Percentiles rank a stretch among this genome's conserved stretches.
phyloP scores from a whole-genome alignment of 768 basidiomycete species.

The Strobilomyces confusus region DNA sequence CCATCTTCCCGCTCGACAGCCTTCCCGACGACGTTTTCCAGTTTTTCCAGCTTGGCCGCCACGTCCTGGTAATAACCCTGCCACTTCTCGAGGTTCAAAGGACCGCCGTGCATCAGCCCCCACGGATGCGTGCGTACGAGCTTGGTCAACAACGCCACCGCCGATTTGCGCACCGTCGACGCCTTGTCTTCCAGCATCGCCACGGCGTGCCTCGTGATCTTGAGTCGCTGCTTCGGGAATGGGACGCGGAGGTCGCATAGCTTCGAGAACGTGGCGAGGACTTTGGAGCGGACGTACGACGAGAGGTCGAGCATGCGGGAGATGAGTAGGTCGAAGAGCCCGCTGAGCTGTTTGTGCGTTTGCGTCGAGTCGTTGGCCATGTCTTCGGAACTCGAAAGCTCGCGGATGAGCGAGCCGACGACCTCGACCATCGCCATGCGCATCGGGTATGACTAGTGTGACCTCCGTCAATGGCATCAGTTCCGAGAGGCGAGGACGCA shows the following conservation, averaged over 20 bases:
- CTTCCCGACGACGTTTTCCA: slow-evolving; percentile 68
- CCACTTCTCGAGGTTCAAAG: slow-evolving; percentile 68
- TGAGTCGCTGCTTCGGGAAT: slow-evolving; percentile 82
- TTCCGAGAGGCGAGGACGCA: slow-evolving; percentile 27
- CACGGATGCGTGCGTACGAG: slow-evolving; percentile 88
- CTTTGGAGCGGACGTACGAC: slow-evolving; percentile 89
- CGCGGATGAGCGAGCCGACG: slow-evolving; percentile 78
- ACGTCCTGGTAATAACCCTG: slow-evolving; percentile 65
- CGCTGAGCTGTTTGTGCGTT: slow-evolving; percentile 67
- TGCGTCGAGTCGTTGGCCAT: slow-evolving; percentile 43
- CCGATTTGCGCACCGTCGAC: slow-evolving; percentile 80
- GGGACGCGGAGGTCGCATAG: slow-evolving; percentile 74
- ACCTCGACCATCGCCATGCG: slow-evolving; percentile 92
- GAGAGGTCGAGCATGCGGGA: slow-evolving; percentile 86
- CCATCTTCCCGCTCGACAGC: no score
- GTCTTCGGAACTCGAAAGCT: slow-evolving; percentile 59
- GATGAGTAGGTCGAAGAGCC: slow-evolving; percentile 77
- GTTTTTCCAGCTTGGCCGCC: slow-evolving; percentile 57
- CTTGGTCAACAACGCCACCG: slow-evolving; percentile 69
- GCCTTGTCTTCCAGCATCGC: slow-evolving; percentile 87
- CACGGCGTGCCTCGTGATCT: slow-evolving; percentile 72
- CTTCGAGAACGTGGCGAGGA: slow-evolving; percentile 69
- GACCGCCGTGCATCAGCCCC: slow-evolving; percentile 77
- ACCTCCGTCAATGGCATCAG: neutral
- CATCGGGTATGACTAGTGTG: slow-evolving; percentile 84